Evolutionary conservation across 257 asterid species (phyloP).

Genomic region (Solanum infundibuliforme): DNA sequence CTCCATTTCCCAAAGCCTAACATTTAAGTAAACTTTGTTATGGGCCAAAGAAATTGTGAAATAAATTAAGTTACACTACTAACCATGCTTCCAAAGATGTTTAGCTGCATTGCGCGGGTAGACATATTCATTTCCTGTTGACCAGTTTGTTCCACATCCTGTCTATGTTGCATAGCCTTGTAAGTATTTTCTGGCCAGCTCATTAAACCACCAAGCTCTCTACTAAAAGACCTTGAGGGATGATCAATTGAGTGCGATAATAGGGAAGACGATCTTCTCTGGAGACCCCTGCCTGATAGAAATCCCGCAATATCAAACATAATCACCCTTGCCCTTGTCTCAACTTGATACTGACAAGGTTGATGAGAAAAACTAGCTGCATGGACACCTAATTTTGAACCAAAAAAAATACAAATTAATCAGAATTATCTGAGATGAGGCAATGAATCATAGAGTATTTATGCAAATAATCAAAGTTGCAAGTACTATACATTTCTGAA

Average conservation of each 20-base stretch:
- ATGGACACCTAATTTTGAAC: constrained; percentile 26
- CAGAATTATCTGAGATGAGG: neutral
- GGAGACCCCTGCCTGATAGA: constrained; percentile 40
- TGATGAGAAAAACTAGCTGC: constrained; percentile 45
- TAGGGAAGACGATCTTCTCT: constrained; percentile 40
- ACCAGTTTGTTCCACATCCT: constrained; percentile 17
- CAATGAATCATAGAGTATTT: neutral
- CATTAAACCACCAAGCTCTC: constrained; percentile 53
- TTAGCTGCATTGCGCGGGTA: constrained; percentile 65
- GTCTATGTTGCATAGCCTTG: constrained; percentile 13
- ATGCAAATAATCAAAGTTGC: neutral
- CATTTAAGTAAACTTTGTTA: neutral
- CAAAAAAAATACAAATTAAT: neutral
- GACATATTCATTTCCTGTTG: constrained; percentile 44
- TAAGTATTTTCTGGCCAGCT: constrained; percentile 61
- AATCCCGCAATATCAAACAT: constrained; percentile 57
- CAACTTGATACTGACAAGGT: constrained; percentile 47
- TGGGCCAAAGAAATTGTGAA: neutral
- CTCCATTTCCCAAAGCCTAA: neutral
- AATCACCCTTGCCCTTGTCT: constrained; percentile 66
- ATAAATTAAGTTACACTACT: constrained; percentile 3
- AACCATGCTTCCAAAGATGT: constrained; percentile 80
- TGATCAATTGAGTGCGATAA: constrained; percentile 40
- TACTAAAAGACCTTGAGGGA: constrained; percentile 31
- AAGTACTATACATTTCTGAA: neutral